Evolutionary conservation across 2,329 filamentous ascomycete genomes (phyloP).

Genomic region (Colletotrichum chlorophyti): DNA sequence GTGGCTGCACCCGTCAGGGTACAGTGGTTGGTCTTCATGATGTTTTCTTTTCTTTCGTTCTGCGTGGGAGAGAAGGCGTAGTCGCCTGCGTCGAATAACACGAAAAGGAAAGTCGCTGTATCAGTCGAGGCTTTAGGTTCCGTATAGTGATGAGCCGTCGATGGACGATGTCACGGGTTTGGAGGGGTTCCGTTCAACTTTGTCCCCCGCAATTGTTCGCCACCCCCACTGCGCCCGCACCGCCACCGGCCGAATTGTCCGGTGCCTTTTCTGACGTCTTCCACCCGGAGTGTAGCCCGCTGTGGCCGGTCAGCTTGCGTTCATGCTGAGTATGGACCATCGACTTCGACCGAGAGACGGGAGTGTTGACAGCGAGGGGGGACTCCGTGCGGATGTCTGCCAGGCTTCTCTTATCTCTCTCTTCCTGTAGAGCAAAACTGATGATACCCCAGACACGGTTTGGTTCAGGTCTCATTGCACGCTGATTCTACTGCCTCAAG

Average conservation of each 20-base stretch:
- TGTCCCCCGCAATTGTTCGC: constrained; percentile 6
- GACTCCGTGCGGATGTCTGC: no score
- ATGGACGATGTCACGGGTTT: constrained; percentile 1
- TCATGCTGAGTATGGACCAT: no score
- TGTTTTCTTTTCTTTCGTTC: not conserved
- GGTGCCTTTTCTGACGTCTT: constrained; percentile 7
- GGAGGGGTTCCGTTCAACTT: not conserved
- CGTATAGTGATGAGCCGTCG: not conserved
- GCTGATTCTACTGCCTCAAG: no score
- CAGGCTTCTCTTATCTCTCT: no score
- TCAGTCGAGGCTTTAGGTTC: no score
- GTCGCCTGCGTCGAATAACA: no score
- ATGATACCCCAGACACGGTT: no score
- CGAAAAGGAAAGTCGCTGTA: no score
- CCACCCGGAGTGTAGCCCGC: not conserved
- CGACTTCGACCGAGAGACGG: no score
- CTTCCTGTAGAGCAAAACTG: no score
- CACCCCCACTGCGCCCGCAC: constrained; percentile 9
- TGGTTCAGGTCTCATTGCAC: no score
- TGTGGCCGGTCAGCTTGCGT: not conserved
- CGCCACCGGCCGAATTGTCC: constrained; percentile 5
- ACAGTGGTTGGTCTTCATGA: constrained; percentile 4
- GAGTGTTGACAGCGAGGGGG: no score
- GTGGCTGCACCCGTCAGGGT: not conserved
- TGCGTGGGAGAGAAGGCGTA: not conserved